Evolutionary conservation across 768 basidiomycete species (phyloP), one percentile per base, ranked within the genome.

Genomic region (Collybia mongolica): DNA sequence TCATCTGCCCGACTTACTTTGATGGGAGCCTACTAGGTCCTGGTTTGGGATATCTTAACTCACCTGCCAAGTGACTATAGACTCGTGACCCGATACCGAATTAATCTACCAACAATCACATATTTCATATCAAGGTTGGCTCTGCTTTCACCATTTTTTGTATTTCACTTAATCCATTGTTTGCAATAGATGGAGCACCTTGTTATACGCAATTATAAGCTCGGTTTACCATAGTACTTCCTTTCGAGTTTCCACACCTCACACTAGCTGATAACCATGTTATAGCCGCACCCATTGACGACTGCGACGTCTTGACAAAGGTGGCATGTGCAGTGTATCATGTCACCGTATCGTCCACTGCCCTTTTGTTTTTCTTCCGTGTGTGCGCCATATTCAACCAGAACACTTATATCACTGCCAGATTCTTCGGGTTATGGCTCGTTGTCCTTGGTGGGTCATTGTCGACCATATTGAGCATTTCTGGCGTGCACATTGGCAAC

Each of bases 291-390:
- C 53, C 54, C n/a, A 44, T 58, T 1, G 39, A 41, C 20, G 39
- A 55, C 39, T 66, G 63, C 49, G 39, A 49, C 6, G 55, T 48
- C 11, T 22, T 63, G 15, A 47, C 53, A 43, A 50, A 52, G 18
- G 56, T 52, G 1, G 44, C 58, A 9, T 54, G 54, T 17, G 35
- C 55, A 12, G 54, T 48, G 20, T 65, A 54, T 37, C 48, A 54
- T 24, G 36, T 66, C 7, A 50, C 62, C 0, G 49, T 59, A 12
- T 52, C 57, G 1, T 55, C 54, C 1, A 62, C 62, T 1, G 49
- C 62, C 4, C 55, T 65, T n/a, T 58, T 71, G 1, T 66, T 71
- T 51, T 62, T 69, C 36, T 55, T 65, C 36, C 57, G 68, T 15
- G 64, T 63, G 1, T 57, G 60, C 22, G 64, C 68, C 7, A 53